Evolutionary conservation across 2,329 filamentous ascomycete genomes (phyloP), one percentile per base, ranked within the genome.

Genomic region (Harringtonia lauricola): DNA sequence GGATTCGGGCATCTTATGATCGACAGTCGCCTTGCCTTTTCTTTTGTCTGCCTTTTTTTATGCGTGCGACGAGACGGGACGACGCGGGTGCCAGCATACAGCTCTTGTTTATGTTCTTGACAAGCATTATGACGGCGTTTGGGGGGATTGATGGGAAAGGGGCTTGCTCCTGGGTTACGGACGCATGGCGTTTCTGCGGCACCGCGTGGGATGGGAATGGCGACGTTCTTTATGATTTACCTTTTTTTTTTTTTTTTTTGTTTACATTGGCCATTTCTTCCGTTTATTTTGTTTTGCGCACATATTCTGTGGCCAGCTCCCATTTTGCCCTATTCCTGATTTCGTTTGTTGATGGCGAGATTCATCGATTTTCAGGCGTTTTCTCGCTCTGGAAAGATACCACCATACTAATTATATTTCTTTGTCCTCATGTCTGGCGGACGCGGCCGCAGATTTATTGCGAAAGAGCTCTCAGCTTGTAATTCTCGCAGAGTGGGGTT

Each of bases 1-100:
- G 67, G 92, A 98, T 64, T 96, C 92, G 19, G 92, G 92, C 54
- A 96, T 98, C 63, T 78, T 98, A 55, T 88, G 65, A 31, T 13
- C 30, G 29, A 31, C n/a, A 2, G 3, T 29, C 17, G 14, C 19
- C 21, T 30, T 42, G 12, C 39, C 24, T 36, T 15, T 21, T 22
- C 34, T 36, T 30, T 29, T 12, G 18, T 39, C 12, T 5, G 15
- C 38, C 12, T n/a, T 35, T 26, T 28, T 38, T 6, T 6, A 4
- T 9, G 18, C 14, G 17, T 10, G 7, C 8, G 15, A 17, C 34
- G 34, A 36, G 34, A 35, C 34, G 18, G 24, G 41, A 37, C 35
- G 41, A 37, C 19, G 9, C 10, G 22, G 28, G 26, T 18, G 30
- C 26, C 26, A 34, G 21, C 36, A 39, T 10, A 30, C 17, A 31